Evolutionary conservation across 2,329 filamentous ascomycete species (phyloP).

Genomic region (Colletotrichum eleusines): DNA sequence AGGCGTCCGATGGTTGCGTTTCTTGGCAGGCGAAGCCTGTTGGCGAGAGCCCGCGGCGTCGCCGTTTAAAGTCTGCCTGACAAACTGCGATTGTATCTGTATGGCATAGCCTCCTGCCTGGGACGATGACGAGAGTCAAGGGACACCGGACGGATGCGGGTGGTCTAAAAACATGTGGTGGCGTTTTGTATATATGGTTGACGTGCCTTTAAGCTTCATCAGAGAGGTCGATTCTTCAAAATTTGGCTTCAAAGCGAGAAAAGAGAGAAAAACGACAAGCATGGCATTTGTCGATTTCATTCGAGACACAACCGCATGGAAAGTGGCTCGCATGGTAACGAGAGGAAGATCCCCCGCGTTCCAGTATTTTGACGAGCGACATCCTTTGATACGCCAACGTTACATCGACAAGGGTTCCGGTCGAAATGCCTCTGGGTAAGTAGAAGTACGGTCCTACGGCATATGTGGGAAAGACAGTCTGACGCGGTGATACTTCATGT

Average conservation of each 20-base stretch:
- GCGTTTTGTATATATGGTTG: neutral
- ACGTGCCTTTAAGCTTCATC: neutral
- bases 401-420: slow-evolving; percentile 5
- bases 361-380: slow-evolving; percentile 35
- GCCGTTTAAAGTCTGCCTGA: neutral
- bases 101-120: neutral
- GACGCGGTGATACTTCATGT: neutral
- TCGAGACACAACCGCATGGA: slow-evolving; percentile 35
- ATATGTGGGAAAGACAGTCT: neutral
- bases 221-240: neutral
- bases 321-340: slow-evolving; percentile 23
- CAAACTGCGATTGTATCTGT: too few relatives aligned
- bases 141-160: neutral
- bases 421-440: neutral
- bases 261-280: neutral
- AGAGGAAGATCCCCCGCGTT: slow-evolving; percentile 22
- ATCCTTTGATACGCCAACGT: slow-evolving; percentile 25
- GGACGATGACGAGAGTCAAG: slow-evolving; percentile 15
- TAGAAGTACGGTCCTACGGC: too few relatives aligned
- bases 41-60: neutral
- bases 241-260: neutral
- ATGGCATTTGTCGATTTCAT: slow-evolving; percentile 35
- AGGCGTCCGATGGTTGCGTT: neutral
- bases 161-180: too few relatives aligned
- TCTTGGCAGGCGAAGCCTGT: neutral